Conservation (phyloP, 73 alveolate genomes). For the Durusdinium trenchii region DNA sequence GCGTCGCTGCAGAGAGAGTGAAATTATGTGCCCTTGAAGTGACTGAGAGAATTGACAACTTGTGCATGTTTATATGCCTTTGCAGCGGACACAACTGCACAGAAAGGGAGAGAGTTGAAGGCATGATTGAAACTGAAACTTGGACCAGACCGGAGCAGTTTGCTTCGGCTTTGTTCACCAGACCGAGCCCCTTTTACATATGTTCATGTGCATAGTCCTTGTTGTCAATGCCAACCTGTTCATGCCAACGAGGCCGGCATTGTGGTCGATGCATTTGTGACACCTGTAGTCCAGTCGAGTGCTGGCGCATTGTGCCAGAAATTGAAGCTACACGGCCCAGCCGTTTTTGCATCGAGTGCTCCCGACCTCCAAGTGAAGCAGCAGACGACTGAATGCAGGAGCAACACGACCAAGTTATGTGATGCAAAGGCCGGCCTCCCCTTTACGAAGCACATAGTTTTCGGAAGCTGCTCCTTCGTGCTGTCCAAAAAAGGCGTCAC, state of each 20-base stretch:
- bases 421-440: background rate
- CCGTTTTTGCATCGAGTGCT: conserved; percentile 74
- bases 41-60: too few species aligned
- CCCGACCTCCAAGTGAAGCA: background rate
- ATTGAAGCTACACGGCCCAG: conserved; percentile 52
- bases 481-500: background rate
- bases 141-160: too few species aligned
- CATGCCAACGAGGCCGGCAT: conserved; percentile 63
- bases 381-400: too few species aligned
- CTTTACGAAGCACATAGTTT: background rate
- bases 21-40: too few species aligned
- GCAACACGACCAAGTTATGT: too few species aligned
- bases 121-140: too few species aligned
- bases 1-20: too few species aligned
- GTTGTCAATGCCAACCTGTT: background rate
- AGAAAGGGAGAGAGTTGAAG: too few species aligned
- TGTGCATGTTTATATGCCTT: too few species aligned
- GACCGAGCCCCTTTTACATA: too few species aligned
- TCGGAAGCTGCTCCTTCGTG: background rate
- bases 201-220: background rate
- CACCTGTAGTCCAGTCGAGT: conserved; percentile 70
- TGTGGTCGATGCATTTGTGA: conserved; percentile 88
- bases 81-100: too few species aligned
- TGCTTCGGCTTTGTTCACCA: too few species aligned
- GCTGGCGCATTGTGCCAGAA: conserved; percentile 78